Evolutionary conservation across 140 eudicot genomes (phyloP).

Genomic region (Flaveria floridana): DNA sequence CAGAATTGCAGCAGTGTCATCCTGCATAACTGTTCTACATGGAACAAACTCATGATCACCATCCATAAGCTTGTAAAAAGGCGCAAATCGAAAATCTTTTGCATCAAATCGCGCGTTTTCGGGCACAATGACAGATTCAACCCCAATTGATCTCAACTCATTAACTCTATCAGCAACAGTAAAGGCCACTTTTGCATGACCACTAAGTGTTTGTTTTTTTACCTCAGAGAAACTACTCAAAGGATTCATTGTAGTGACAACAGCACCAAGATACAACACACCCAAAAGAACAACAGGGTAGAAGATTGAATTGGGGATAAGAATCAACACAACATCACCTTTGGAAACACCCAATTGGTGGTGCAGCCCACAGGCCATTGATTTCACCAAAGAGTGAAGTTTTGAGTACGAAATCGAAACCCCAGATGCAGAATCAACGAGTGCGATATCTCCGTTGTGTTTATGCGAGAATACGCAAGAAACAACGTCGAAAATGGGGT

Average conservation of each 20-base stretch:
- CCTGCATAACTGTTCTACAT: conserved; percentile 46
- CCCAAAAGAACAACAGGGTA: conserved; percentile 62
- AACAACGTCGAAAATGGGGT: conserved; percentile 70
- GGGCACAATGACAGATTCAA: conserved; percentile 49
- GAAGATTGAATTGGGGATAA: conserved; percentile 64
- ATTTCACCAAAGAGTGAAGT: conserved; percentile 48
- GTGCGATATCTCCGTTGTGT: conserved; percentile 58
- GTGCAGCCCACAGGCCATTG: conserved; percentile 67
- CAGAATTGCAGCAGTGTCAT: conserved; percentile 77
- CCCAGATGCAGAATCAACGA: conserved; percentile 71
- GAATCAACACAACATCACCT: conserved; percentile 74
- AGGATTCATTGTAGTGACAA: conserved; percentile 79
- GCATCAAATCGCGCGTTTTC: conserved; percentile 26
- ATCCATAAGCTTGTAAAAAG: conserved; percentile 41
- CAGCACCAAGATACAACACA: conserved; percentile 66
- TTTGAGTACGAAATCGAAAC: conserved; percentile 47
- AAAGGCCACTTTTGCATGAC: conserved; percentile 45
- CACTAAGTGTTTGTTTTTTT: conserved; percentile 53
- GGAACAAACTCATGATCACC: conserved; percentile 40
- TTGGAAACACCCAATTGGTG: conserved; percentile 51
- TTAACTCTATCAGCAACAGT: conserved; percentile 32
- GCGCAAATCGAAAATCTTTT: background rate
- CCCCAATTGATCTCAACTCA: conserved; percentile 40
- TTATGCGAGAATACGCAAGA: conserved; percentile 60
- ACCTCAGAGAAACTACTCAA: conserved; percentile 60